These are phyloP conservation scores for Cymbidium sinense DNA, from an alignment of 106 monocot species.

Conservation along the genomic window DNA sequence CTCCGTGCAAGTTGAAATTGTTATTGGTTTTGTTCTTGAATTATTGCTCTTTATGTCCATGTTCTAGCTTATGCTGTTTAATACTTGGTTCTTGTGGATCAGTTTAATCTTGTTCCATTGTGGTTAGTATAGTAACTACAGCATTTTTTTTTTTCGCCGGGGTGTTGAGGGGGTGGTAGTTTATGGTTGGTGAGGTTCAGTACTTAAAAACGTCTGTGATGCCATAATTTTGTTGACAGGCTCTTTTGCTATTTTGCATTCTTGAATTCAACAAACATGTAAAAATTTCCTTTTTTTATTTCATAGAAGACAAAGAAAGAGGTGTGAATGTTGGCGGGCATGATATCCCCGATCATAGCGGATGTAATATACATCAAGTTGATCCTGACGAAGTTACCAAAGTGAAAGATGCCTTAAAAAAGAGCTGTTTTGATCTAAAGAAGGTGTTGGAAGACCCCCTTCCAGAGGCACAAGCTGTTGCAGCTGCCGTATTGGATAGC, in stretches of 20 bases:
- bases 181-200: not conserved
- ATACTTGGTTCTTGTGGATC: not conserved
- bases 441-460: constrained; percentile 4
- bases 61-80: not conserved
- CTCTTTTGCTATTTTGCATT: not conserved
- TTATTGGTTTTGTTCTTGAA: not conserved
- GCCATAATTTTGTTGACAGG: not conserved
- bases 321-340: not conserved
- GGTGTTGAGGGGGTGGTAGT: too few relatives aligned
- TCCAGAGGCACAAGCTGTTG: not conserved
- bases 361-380: not conserved
- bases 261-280: not conserved
- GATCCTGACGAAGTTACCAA: not conserved
- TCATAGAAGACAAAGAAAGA: not conserved
- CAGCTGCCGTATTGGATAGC: constrained; percentile 7
- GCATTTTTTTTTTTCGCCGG: not conserved
- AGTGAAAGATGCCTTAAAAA: constrained; percentile 7
- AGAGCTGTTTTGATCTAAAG: constrained; percentile 1
- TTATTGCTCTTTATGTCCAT: not conserved
- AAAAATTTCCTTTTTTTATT: not conserved
- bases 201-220: not conserved
- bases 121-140: not conserved
- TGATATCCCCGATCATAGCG: not conserved
- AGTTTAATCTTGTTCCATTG: not conserved
- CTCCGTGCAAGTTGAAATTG: not conserved